Base-by-base conservation (phyloP, 495 filamentous ascomycete genomes). In the Bryoglossum gracile region DNA sequence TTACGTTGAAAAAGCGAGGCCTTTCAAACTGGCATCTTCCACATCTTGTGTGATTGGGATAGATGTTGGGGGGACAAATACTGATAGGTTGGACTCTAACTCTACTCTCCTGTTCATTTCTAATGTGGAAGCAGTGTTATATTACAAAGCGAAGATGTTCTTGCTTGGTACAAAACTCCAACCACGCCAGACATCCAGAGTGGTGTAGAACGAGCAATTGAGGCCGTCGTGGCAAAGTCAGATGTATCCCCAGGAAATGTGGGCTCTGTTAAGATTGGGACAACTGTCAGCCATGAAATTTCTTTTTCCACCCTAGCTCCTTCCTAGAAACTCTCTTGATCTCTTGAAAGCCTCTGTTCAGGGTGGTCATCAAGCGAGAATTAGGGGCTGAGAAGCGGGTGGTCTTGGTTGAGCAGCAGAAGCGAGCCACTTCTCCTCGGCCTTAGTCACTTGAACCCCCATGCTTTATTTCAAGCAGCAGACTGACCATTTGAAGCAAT, bases 31-130 rank as follows among this genome's bases (percentile, higher is more conserved):
- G 8, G 10, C 51, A 1, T 41, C 42, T 22, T 54, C 38, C 43
- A 49, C 56, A 1, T 41, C 42, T 22, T 54, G 43, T 46, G 53
- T 59, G 4, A 56, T 59, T 19, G 56, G 56, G 2, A 53, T 59
- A n/a, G 56, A 75, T 46, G 71, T 75, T 8, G 71, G 70, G 39
- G 76, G 78, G 23, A 82, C 78, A 33, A 83, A 82, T 49, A 82
- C 78, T 1, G 78, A 82, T 51, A 74, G 73, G 24, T 53, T 16
- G 73, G 10, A 2, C 40, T 28, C 24, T 32, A 9, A 8, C 38
- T 22, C 2, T 10, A 11, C 8, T 5, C 9, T 11, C 25, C 6
- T 9, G 18, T 41, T 13, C 18, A 13, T 24, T 41, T 18, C 38
- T 41, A 22, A 41, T 22, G 25, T 13, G 25, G 6, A 18, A 8